Evolutionary conservation across 495 filamentous ascomycete species (phyloP), one percentile per base, ranked within the genome.

Genomic region (Pseudomonodictys pantanalensis): DNA sequence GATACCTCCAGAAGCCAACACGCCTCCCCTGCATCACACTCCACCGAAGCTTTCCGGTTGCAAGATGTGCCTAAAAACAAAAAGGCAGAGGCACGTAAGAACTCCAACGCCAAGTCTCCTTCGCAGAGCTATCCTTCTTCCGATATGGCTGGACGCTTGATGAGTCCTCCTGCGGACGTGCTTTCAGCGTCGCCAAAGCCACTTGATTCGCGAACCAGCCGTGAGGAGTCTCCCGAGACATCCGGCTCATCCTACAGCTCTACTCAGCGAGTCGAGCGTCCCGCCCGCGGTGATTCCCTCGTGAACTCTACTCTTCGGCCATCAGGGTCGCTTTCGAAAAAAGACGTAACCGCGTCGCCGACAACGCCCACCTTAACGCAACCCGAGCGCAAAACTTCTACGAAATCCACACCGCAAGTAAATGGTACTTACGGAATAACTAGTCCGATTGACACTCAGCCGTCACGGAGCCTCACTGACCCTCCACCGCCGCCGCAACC

Each of bases 51-150:
- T 23, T 92, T 92, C 74, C 87, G 81, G 70, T 70, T 92, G 54
- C 87, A 89, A 63, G 87, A 92, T 32, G 87, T 85, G 4, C 87
- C 88, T 0, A 86, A 84, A 68, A 80, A 75, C 44, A 87, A 83
- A 74, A 85, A 82, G 74, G 71, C 81, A 0, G 78, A 73, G 57
- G 83, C 85, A n/a, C 77, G 82, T 56, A 85, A 80, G 48, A 83
- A 81, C 64, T 91, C 89, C 10, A 77, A 65, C 33, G 33, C 30
- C 2, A 52, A 58, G 9, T 68, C 66, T 22, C 52, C 61, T 9
- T 51, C 52, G 15, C 33, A 58, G 10, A 38, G 50, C 22, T 60
- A 58, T 12, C 55, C 64, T 26, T 18, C 59, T 2, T 24, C 48
- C 5, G 64, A 67, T 48, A n/a, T 56, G 43, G 20, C 49, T 18